Base-by-base conservation (phyloP, 352 stramenopile genomes). In the Phytophthora sp. region DNA sequence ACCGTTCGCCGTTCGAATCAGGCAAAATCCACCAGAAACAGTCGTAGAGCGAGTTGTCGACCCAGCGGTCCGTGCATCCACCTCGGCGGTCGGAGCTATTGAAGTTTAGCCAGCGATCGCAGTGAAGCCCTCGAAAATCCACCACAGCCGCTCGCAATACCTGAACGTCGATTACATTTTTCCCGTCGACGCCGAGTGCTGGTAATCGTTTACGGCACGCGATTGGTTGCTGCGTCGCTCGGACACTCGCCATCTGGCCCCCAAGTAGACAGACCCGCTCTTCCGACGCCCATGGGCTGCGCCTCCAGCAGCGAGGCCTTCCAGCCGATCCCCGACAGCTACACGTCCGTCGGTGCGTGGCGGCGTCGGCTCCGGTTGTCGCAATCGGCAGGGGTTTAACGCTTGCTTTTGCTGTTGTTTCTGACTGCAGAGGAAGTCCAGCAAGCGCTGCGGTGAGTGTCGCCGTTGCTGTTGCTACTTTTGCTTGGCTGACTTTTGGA, bases 401-500 rank as follows among this genome's bases (percentile, higher is more conserved):
- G n/a, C n/a, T n/a, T n/a, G n/a, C n/a, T n/a, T n/a, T n/a, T 28
- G 11, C 24, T 21, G 28, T 41, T 20, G 28, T 43, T 42, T 15
- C 21, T 23, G n/a, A 24, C 34, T 43, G n/a, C 62, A 87, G 74
- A 77, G 17, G 72, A 85, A 59, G 74, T 86, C 13, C 70, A 84
- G 56, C 66, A 71, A 26, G 72, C 82, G 20, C 50, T 82, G 21
- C 60, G 81, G 60, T 77, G 28, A 37, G 51, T 58, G 8, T 4
- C n/a, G 18, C 20, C 15, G 37, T 17, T 4, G 24, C 17, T 58
- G 7, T 9, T 4, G 17, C 18, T 24, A 7, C 11, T 45, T 10
- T 27, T 44, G 21, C 34, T 41, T 12, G 12, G 17, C 1, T 18
- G 0, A 15, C 7, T 34, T 10, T 30, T 12, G 6, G 4, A 10